Base-by-base conservation (phyloP, 345 rosid species). In the Theobroma cacao region DNA sequence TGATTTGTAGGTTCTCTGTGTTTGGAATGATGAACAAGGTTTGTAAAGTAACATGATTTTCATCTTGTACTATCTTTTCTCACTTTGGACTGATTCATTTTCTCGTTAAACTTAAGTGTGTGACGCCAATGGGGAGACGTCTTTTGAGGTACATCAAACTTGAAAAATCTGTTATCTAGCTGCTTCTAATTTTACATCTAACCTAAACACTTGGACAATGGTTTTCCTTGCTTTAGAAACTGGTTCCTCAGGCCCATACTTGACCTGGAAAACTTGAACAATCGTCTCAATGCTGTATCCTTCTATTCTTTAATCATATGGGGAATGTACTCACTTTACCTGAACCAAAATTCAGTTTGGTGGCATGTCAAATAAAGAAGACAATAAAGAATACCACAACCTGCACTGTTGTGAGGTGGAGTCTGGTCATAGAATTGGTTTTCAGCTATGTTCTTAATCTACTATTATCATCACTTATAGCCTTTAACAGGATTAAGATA, bases 11-110 rank as follows among this genome's bases (percentile, higher is more conserved):
- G 88, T 94, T 96, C 89, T 94, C 98, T 17, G 97, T 95, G 75
- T 95, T 93, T 84, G 99, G 99, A 75, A 87, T 93, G 94, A 91
- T 95, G 97, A 95, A 93, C 80, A 93, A 93, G 99, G 97, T 95
- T 80, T 79, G 91, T 56, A 52, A 80, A 82, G 66, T 76, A 71
- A 20, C 75, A 33, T 71, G 77, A 36, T 52, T 70, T 69, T 80
- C 77, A 72, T 67, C 66, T 79, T 78, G 28, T 80, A 28, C 20
- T 66, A 69, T 82, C 69, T 76, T 72, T 56, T 81, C 68, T 61
- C 77, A 71, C 66, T 70, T 45, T 76, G 80, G 69, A 81, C 84
- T 87, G 75, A 85, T 72, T 67, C 72, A 74, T 69, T 77, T 84
- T 78, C 78, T 52, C 75, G 17, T 81, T 68, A 7, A 71, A 64